Percentiles rank a stretch among this genome's conserved stretches.
phyloP scores from a whole-genome alignment of 148 eudicot species.

The Chenopodium album region DNA sequence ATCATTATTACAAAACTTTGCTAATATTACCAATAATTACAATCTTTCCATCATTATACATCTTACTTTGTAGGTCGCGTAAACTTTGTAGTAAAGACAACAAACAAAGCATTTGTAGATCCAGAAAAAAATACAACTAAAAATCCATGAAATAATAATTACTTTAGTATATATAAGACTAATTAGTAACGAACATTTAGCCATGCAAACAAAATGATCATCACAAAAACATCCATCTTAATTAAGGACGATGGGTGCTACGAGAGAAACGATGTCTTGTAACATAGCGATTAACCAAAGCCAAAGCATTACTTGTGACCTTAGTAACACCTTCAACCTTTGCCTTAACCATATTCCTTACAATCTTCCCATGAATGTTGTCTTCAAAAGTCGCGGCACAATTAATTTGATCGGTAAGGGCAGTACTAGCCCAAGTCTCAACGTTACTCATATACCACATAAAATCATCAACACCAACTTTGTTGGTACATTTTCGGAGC shows the following conservation, averaged over 20 bases:
- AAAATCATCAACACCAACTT: slow-evolving; percentile 36
- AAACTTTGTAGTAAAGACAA: slow-evolving; percentile 12
- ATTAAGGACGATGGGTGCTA: slow-evolving; percentile 20
- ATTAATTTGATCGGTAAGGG: slow-evolving; percentile 47
- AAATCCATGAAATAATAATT: neutral
- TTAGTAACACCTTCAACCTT: slow-evolving; percentile 50
- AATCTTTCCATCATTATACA: slow-evolving; percentile 1
- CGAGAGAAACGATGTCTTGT: slow-evolving; percentile 36
- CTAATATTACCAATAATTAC: slow-evolving; percentile 11
- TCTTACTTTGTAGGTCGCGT: neutral
- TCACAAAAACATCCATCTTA: neutral
- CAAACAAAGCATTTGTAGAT: neutral
- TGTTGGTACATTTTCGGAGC: slow-evolving; percentile 26
- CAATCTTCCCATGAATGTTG: slow-evolving; percentile 27
- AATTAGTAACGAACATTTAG: neutral
- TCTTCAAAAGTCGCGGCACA: slow-evolving; percentile 52
- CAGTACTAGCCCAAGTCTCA: slow-evolving; percentile 60
- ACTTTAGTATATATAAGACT: neutral
- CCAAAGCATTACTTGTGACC: slow-evolving; percentile 61
- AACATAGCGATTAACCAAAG: slow-evolving; percentile 50
- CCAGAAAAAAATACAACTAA: neutral
- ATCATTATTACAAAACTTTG: slow-evolving; percentile 22
- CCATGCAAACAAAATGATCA: neutral
- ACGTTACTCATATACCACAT: slow-evolving; percentile 58
- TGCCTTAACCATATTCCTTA: slow-evolving; percentile 40